Evolutionary conservation across 441 rosid species (phyloP).

Genomic region (Mallotus repandus): DNA sequence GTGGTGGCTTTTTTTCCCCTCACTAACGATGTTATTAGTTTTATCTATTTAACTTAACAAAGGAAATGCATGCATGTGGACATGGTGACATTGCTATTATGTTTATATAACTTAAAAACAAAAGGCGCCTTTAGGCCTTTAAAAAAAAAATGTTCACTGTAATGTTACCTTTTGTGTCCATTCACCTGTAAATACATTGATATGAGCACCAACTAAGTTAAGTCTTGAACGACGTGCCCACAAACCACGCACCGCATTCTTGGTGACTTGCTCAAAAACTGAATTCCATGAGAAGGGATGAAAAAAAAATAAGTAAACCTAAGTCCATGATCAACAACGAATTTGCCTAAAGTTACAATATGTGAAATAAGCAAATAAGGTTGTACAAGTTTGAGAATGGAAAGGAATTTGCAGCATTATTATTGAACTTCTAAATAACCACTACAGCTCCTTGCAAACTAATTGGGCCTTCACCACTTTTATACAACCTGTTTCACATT

Average conservation of each 20-base stretch:
- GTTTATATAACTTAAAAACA: conserved; percentile 1
- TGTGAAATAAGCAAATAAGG: not conserved
- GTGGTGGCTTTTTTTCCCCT: too few species aligned
- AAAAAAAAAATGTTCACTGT: conserved; percentile 6
- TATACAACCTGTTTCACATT: conserved; percentile 2
- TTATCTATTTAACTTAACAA: not conserved
- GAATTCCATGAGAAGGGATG: conserved; percentile 27
- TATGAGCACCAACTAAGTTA: conserved; percentile 95
- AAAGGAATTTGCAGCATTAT: not conserved
- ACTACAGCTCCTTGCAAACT: not conserved
- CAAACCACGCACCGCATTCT: conserved; percentile 86
- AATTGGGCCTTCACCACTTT: not conserved
- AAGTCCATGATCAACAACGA: not conserved
- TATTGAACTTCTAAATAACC: not conserved
- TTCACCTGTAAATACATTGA: conserved; percentile 98
- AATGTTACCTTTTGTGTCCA: conserved; percentile 96
- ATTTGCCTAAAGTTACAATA: not conserved
- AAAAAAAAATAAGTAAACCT: not conserved
- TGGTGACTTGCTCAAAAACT: conserved; percentile 97
- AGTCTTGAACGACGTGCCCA: conserved; percentile 98
- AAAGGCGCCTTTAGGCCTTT: not conserved
- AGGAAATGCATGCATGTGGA: not conserved
- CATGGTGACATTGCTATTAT: not conserved
- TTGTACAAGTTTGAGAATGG: not conserved
- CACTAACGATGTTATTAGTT: too few species aligned